Evolutionary conservation across 1,139 yeast genomes (phyloP), one percentile per base, ranked within the genome.

Genomic region (Zygotorulaspora mrakii): DNA sequence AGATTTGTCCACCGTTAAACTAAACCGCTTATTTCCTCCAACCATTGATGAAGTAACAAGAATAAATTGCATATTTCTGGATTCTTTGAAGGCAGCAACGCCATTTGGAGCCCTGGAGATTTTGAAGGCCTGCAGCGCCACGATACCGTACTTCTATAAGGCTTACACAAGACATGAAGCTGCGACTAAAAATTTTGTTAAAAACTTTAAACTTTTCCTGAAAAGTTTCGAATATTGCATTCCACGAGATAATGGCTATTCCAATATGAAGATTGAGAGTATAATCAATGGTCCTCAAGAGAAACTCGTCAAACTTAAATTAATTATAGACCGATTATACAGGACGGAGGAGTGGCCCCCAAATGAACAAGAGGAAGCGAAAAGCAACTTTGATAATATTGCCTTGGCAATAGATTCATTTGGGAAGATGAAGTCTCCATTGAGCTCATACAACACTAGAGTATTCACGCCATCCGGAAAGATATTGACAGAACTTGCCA

Each of bases 131-230:
- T 74, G 91, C 56, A 91, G 87, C 2, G 71, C 76, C 46, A 79
- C 91, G 0, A 70, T 89, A 17, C 96, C 96, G 0, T 87, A 86
- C 60, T 88, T 88, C 59, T 89, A 86, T 66, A 85, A 87, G 57
- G 95, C 96, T 0, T 85, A 85, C 52, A 84, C 88, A 69, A 72
- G 96, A 45, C 96, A 89, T 60, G 95, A 88, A 62, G 96, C 96
- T 6, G 95, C 95, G 14, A 76, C 83, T 2, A 80, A 77, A 50
- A 76, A 77, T 47, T 77, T 75, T 42, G 68, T 58, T 49, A 62
- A 46, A 49, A 69, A 49, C 59, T 57, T 70, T 35, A 57, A 57
- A 35, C 48, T 53, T 2, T 69, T 68, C 42, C 42, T 68, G 11
- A 49, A 52, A 17, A 50, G 51, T 5, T 62, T 62, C 37, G 40